These are phyloP conservation scores for Hemileccinum impolitum DNA, from an alignment of 768 basidiomycete species.

Conservation along the genomic window DNA sequence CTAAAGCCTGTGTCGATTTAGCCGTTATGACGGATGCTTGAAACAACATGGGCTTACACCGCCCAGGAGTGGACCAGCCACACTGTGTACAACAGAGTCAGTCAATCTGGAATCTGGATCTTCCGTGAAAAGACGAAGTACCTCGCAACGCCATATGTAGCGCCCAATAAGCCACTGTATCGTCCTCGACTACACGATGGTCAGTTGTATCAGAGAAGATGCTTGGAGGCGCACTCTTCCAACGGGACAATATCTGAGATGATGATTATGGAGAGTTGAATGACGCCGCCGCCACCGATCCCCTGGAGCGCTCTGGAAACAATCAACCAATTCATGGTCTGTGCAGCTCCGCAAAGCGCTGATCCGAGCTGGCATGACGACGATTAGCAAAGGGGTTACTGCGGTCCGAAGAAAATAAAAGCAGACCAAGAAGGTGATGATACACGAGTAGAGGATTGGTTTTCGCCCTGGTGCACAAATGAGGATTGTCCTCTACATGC, in stretches of 20 bases:
- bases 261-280: constrained; percentile 72
- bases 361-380: constrained; percentile 56
- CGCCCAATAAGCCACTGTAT: constrained; percentile 68
- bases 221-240: constrained; percentile 50
- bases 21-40: no score
- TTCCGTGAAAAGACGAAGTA: constrained; percentile 6
- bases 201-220: neutral
- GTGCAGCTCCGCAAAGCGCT: constrained; percentile 77
- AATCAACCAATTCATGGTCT: constrained; percentile 75
- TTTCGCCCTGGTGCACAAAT: constrained; percentile 51
- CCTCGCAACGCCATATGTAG: constrained; percentile 74
- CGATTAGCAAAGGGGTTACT: neutral
- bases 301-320: constrained; percentile 78
- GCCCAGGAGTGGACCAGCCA: constrained; percentile 30
- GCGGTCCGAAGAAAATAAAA: no score
- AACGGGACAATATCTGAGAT: constrained; percentile 83
- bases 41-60: no score
- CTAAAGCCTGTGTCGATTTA: no score
- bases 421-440: constrained; percentile 64
- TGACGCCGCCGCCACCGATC: constrained; percentile 75
- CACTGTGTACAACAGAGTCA: constrained; percentile 33
- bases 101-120: neutral
- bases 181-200: constrained; percentile 60
- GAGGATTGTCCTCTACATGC: neutral
- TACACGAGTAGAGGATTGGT: constrained; percentile 60